phyloP scores from a whole-genome alignment of 495 filamentous ascomycete genomes.

The Hyaloscypha bicolor region DNA sequence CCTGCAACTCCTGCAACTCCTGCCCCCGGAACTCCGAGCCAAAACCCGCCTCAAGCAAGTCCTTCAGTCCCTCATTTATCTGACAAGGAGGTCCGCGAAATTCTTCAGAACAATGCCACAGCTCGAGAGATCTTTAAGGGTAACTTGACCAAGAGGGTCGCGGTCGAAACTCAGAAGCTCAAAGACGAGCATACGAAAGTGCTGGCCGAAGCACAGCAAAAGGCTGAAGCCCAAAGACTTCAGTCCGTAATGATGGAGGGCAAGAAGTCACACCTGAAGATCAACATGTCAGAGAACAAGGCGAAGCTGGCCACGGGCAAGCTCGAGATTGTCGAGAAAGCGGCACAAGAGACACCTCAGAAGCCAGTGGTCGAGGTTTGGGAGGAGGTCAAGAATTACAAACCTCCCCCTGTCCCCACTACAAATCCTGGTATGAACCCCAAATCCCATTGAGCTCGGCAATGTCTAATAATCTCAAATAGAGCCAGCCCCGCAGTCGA shows the following conservation, averaged over 20 bases:
- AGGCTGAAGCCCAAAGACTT: conserved; percentile 51
- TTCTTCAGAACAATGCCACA: conserved; percentile 64
- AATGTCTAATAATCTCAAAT: neutral
- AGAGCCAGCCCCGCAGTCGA: conserved; percentile 7
- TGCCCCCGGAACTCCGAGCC: conserved; percentile 31
- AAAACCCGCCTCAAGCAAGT: conserved; percentile 40
- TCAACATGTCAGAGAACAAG: conserved; percentile 81
- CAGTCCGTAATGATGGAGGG: conserved; percentile 56
- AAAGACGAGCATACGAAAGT: conserved; percentile 44
- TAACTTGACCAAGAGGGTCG: conserved; percentile 65
- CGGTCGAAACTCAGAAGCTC: conserved; percentile 58
- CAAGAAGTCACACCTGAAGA: conserved; percentile 67
- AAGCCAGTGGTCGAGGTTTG: conserved; percentile 82
- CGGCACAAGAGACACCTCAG: conserved; percentile 80
- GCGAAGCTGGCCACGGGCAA: conserved; percentile 65
- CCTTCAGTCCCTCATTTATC: conserved; percentile 45
- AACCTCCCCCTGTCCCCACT: conserved; percentile 47
- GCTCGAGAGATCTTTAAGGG: conserved; percentile 64
- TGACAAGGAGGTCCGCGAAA: conserved; percentile 57
- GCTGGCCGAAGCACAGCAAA: conserved; percentile 48
- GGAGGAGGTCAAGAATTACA: conserved; percentile 74
- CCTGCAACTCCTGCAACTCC: conserved; percentile 17
- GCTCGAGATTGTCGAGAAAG: conserved; percentile 74
- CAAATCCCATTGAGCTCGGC: neutral
- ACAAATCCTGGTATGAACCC: neutral